Conservation (phyloP, 108 stramenopile species). For the Cyclotella atomus region DNA sequence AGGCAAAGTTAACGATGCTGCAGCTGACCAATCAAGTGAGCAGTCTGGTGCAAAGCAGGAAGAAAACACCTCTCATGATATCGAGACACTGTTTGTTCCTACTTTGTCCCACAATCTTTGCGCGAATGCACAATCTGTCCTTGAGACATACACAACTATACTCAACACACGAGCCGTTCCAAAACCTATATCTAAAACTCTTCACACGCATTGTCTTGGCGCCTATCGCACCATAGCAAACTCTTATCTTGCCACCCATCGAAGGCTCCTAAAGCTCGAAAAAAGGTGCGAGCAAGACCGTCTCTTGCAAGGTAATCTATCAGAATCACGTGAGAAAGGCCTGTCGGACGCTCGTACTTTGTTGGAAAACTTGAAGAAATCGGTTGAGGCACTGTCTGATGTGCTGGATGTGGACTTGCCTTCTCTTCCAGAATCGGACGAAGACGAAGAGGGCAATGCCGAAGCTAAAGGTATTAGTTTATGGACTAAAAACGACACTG, state of each 20-base stretch:
- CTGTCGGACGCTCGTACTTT: constrained; percentile 85
- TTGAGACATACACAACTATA: constrained; percentile 23
- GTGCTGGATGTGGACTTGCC: constrained; percentile 76
- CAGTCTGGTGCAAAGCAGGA: not conserved
- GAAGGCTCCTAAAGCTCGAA: constrained; percentile 80
- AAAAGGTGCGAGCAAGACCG: constrained; percentile 90
- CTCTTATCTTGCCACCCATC: constrained; percentile 80
- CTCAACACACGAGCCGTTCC: constrained; percentile 34
- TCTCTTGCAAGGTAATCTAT: constrained; percentile 79
- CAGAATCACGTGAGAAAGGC: constrained; percentile 90
- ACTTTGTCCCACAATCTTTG: constrained; percentile 16
- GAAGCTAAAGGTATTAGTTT: constrained; percentile 67
- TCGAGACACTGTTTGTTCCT: constrained; percentile 25
- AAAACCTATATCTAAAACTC: constrained; percentile 15
- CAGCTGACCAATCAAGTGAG: not conserved
- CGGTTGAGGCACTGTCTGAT: constrained; percentile 81
- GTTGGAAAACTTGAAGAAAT: constrained; percentile 77
- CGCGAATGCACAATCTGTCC: constrained; percentile 16
- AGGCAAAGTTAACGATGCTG: not conserved
- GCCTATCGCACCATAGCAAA: constrained; percentile 70
- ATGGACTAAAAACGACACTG: constrained; percentile 78
- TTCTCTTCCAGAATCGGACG: constrained; percentile 65
- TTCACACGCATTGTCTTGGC: constrained; percentile 67
- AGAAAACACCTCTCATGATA: constrained; percentile 3
- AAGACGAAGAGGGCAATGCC: constrained; percentile 60